Evolutionary conservation across 495 filamentous ascomycete species (phyloP), one percentile per base, ranked within the genome.

Genomic region (Hypoxylon intermedium): DNA sequence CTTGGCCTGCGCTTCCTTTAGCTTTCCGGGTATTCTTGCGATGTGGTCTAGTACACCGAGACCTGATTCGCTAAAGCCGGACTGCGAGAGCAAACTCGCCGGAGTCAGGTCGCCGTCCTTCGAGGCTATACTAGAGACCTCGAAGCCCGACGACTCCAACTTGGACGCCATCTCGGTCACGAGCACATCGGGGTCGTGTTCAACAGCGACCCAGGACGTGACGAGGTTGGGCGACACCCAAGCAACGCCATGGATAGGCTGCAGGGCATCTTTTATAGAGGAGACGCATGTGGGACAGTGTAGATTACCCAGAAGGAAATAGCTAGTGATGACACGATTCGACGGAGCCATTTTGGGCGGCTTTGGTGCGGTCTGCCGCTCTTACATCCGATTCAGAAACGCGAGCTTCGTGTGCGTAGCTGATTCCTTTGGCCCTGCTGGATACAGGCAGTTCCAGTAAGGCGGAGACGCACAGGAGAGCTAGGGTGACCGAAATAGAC

Each of bases 271-370:
- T 64, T 82, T 75, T 69, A 87, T 86, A 60, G 75, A 72, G 16
- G 78, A 78, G 15, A 85, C 77, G 60, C 84, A 87, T 43, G 83
- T 82, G 23, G 83, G 79, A 74, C 85, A 88, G 65, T 88, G 85
- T 12, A 87, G 74, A 73, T 87, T 86, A 44, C 74, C 73, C 41
- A 84, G 67, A 18, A 83, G 65, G 57, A 82, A 78, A 16, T 77
- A 75, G n/a, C 74, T 77, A 18, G 78, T 80, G 41, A 74, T 55
- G 40, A 72, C 33, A 24, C 26, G 60, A 34, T 63, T 51, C 34
- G 43, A 50, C 51, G 65, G 44, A 58, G 53, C 55, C 68, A 70
- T 70, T 33, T 60, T 15, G 54, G 50, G 43, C 48, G 54, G 48
- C n/a, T 12, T 37, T 48, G 40, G 47, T 46, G 63, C 59, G 30